Evolutionary conservation across 345 rosid genomes (phyloP), one percentile per base, ranked within the genome.

Genomic region (Hypericum androsaemum): DNA sequence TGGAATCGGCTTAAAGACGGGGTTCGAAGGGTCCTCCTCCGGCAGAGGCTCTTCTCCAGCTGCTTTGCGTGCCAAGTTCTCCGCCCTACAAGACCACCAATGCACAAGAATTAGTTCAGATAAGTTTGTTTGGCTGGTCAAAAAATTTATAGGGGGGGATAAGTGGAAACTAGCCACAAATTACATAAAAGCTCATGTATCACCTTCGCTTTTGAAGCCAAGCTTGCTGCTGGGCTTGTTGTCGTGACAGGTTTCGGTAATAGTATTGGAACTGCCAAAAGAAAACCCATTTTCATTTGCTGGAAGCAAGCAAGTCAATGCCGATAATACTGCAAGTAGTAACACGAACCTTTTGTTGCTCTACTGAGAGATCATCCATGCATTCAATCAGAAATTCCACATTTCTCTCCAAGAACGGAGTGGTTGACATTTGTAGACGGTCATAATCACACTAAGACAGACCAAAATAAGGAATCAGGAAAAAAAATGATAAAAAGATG

Each of bases 191-290:
- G 32, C 32, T 22, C 32, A 22, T 22, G 32, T 22, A 22, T 22
- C 52, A 86, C 99, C 95, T 94, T 74, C 99, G 79, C 69, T 94
- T 94, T 70, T 94, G 99, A 68, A 94, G 86, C 99, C 99, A 88
- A 53, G 95, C 74, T 73, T 94, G 99, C 62, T 94, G 99, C 60
- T 94, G 99, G 1, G 77, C 87, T 78, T 94, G 99, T 61, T 94
- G 97, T 28, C 99, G 95, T 36, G 95, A 79, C 61, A 88, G 66
- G 62, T 77, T 86, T 14, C 99, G 64, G 64, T 94, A 71, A 72
- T 94, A 68, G 58, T 59, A 94, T 76, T 94, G 99, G 68, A 86
- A 86, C 99, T 94, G 82, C 6, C 74, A 63, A 47, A 49, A 47
- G 37, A 55, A 50, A 46, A 32, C 40, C 5, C 46, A 15, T 50